These are phyloP conservation scores for Phaeosphaeriaceae sp. DNA, from an alignment of 2,329 filamentous ascomycete species.

Conservation along the genomic window DNA sequence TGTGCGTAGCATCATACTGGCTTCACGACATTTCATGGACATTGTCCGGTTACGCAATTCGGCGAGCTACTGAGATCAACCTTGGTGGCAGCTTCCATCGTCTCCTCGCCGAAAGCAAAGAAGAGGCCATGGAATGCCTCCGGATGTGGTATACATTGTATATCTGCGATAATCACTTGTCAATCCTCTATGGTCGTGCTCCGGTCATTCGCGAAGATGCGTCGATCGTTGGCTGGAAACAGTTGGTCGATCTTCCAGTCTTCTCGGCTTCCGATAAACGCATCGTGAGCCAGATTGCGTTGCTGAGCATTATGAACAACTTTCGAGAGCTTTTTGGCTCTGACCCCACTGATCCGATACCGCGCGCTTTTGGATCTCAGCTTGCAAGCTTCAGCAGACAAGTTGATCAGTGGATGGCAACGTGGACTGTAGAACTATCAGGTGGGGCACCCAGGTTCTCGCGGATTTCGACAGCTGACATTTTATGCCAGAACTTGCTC, in stretches of 20 bases:
- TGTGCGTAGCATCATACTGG: conserved; percentile 69
- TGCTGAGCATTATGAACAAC: conserved; percentile 65
- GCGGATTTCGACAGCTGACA: conserved; percentile 17
- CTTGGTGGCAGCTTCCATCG: conserved; percentile 53
- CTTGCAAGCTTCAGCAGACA: conserved; percentile 49
- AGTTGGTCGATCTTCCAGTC: conserved; percentile 60
- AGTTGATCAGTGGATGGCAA: conserved; percentile 60
- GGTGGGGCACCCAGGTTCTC: conserved; percentile 39
- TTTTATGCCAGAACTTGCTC: conserved; percentile 48
- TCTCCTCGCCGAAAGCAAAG: conserved; percentile 48
- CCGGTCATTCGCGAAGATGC: conserved; percentile 65
- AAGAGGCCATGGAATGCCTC: conserved; percentile 60
- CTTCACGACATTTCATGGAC: conserved; percentile 69
- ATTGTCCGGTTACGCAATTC: conserved; percentile 62
- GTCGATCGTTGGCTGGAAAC: conserved; percentile 64
- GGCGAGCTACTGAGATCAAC: conserved; percentile 59
- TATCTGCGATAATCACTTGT: conserved; percentile 71
- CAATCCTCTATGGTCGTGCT: conserved; percentile 66
- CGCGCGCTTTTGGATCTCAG: conserved; percentile 60
- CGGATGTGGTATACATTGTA: conserved; percentile 66
- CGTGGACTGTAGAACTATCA: conserved; percentile 55
- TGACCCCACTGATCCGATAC: conserved; percentile 61
- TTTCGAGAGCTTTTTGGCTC: conserved; percentile 63
- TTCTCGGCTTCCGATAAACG: conserved; percentile 63
- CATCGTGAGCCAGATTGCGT: conserved; percentile 64